Evolutionary conservation across 441 rosid species (phyloP).

Genomic region (Syzygium syzygioides): DNA sequence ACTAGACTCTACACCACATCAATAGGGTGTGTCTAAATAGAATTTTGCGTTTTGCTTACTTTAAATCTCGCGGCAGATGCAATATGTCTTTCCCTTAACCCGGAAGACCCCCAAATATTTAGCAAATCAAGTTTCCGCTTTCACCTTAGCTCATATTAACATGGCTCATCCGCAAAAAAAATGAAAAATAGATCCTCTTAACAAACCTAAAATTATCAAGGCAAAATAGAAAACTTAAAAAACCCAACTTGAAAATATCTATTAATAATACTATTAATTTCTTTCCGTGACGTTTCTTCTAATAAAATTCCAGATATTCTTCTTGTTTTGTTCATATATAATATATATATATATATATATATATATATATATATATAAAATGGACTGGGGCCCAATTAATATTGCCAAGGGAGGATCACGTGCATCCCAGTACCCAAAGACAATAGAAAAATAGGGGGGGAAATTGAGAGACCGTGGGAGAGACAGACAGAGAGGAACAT

Average conservation of each 20-base stretch:
- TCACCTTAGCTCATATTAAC: too few species aligned
- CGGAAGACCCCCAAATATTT: neutral
- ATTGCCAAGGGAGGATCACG: neutral
- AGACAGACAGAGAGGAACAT: neutral
- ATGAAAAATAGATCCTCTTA: too few species aligned
- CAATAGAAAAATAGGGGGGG: neutral
- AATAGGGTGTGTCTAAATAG: neutral
- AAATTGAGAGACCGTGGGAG: neutral
- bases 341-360: too few species aligned
- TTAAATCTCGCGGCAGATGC: neutral
- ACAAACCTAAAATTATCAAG: too few species aligned
- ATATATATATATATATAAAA: neutral
- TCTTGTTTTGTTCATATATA: neutral
- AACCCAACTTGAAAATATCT: too few species aligned
- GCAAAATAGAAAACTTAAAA: too few species aligned
- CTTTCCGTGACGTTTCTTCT: neutral
- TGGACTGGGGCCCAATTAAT: neutral
- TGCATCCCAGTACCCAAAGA: neutral
- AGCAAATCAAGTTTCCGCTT: too few species aligned
- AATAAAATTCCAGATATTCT: neutral
- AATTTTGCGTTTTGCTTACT: neutral
- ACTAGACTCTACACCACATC: fast-evolving
- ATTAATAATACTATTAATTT: neutral
- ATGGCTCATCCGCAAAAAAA: too few species aligned
- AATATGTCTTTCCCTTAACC: neutral